Base-by-base conservation (phyloP, 1,139 yeast genomes). In the Nakaseomyces kungkrabaensis region DNA sequence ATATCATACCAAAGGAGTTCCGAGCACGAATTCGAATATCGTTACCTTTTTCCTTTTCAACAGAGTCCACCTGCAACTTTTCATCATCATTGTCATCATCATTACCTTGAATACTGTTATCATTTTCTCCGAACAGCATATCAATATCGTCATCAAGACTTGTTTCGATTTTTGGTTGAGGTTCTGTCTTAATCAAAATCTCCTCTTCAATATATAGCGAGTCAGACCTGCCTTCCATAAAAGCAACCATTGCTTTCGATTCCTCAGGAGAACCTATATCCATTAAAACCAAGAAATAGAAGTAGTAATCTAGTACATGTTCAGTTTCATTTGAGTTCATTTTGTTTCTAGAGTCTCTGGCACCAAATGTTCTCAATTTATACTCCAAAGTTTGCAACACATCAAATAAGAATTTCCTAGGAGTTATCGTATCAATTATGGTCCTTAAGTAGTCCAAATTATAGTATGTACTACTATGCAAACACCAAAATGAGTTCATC, bases 381-480 rank as follows among this genome's bases (percentile, higher is more conserved):
- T 57, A 58, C 17, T 55, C 56, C 17, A 65, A 50, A 4, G 64
- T 60, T 48, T 54, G 54, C 29, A 63, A 50, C 1, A 62, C 59
- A 50, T 62, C 67, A 11, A 48, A 43, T n/a, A 65, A 46, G 45
- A 64, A 65, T 27, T 50, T 54, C 24, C 49, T 55, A 1, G 67
- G 67, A 1, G 66, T 56, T 1, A 63, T 53, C 10, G 65, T 42
- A 17, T 56, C 48, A 24, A 63, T 58, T n/a, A 65, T 51, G 27
- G 59, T 60, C 13, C 53, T 51, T 47, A 65, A 45, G 47, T 62
- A 65, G 50, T 65, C 68, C 34, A 63, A 51, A 48, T 65, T 65
- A 47, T 63, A 65, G 48, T 62, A 65, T 3, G 68, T 64, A 51
- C 68, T 64, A 42, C 68, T 64, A 48, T 65, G 68, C 43, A 65